A percentile compares a stretch with the other conserved stretches of the same genome.
phyloP scores from a whole-genome alignment of 176 grass and related monocot species.

The Juncus inflexus region DNA sequence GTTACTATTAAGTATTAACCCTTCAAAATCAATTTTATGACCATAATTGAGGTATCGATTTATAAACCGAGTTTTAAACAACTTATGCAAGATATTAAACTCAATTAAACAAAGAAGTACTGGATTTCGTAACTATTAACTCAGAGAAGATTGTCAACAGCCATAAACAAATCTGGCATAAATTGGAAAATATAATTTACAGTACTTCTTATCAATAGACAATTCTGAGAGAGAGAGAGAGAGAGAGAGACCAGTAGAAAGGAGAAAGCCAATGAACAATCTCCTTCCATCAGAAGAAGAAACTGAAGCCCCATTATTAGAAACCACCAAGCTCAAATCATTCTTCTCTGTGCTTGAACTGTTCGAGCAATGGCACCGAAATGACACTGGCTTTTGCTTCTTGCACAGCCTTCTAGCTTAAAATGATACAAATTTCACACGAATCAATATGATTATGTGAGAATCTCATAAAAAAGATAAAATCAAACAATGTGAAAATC shows the following conservation, averaged over 20 bases:
- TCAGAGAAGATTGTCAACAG: too few relatives aligned
- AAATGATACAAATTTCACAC: slow-evolving; percentile 1
- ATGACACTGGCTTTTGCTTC: slow-evolving; percentile 24
- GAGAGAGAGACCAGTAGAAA: slow-evolving; percentile 30
- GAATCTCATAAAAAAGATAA: too few relatives aligned
- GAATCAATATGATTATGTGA: too few relatives aligned
- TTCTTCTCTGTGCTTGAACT: not conserved
- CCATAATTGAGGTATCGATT: not conserved
- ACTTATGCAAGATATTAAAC: not conserved
- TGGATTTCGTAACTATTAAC: not conserved
- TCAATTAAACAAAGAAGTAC: not conserved
- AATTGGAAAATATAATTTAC: too few relatives aligned
- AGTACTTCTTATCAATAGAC: too few relatives aligned
- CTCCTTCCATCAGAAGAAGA: slow-evolving; percentile 34
- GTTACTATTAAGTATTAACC: not conserved
- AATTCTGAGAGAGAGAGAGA: not conserved
- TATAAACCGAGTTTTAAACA: not conserved
- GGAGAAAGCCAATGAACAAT: slow-evolving; percentile 34
- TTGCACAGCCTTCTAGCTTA: slow-evolving; percentile 1
- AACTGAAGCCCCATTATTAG: slow-evolving; percentile 7
- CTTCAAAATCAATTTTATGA: not conserved
- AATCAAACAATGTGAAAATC: not conserved
- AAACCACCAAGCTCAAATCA: not conserved
- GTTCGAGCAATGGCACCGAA: slow-evolving; percentile 29
- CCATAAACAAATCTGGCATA: too few relatives aligned